A percentile compares a stretch with the other conserved stretches of the same genome.
phyloP scores from a whole-genome alignment of 2,329 filamentous ascomycete genomes.

The Hypoxylon sp. region DNA sequence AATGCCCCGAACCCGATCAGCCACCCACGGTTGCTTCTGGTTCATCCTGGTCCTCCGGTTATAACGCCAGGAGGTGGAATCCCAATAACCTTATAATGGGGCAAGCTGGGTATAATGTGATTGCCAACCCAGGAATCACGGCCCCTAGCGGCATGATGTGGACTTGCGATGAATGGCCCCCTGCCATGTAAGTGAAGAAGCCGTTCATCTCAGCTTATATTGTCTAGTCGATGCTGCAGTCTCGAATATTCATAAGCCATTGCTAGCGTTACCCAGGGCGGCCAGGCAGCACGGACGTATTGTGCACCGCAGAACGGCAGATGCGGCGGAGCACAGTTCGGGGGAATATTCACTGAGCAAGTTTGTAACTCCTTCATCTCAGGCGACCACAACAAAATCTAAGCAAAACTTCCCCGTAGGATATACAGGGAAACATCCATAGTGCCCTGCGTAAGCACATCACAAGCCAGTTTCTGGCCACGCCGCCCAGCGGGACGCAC shows the following conservation, averaged over 20 bases:
- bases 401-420: not conserved
- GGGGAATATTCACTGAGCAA: not conserved
- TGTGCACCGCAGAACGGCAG: not conserved
- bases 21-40: not conserved
- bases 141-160: slow-evolving; percentile 1
- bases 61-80: not conserved
- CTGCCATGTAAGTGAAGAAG: not conserved
- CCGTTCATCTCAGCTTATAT: too few species aligned
- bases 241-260: not conserved
- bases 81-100: not conserved
- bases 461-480: not conserved
- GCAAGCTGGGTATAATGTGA: not conserved
- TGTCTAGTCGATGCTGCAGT: not conserved
- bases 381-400: not conserved
- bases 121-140: not conserved
- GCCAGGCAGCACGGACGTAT: not conserved
- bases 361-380: not conserved
- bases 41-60: not conserved
- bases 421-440: slow-evolving; percentile 5
- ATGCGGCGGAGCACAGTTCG: not conserved
- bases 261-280: not conserved
- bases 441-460: not conserved
- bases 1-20: not conserved
- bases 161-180: slow-evolving; percentile 6
- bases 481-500: not conserved